Evolutionary conservation across 257 asterid genomes (phyloP).

Genomic region (Solanum habrochaites): DNA sequence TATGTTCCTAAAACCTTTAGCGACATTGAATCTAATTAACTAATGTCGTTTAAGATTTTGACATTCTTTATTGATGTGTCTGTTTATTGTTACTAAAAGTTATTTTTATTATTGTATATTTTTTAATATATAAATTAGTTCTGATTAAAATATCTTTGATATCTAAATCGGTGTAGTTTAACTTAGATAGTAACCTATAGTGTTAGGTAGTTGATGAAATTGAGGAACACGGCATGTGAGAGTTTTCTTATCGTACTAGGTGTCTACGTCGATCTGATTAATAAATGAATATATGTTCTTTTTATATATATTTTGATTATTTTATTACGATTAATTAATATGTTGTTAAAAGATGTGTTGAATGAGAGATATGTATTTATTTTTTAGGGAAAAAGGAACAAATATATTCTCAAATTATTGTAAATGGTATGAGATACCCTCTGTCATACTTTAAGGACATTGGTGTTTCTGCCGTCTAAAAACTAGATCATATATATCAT

Average conservation of each 20-base stretch:
- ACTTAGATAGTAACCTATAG: neutral
- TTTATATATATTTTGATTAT: neutral
- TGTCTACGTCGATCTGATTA: neutral
- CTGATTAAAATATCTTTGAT: neutral
- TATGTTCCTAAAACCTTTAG: too few species aligned
- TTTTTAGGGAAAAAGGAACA: too few species aligned
- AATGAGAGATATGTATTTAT: neutral
- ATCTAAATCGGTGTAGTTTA: neutral
- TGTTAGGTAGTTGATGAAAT: neutral
- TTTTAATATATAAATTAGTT: neutral
- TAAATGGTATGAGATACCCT: too few species aligned
- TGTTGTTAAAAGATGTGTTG: neutral
- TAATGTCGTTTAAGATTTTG: too few species aligned
- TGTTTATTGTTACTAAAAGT: too few species aligned
- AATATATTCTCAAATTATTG: too few species aligned
- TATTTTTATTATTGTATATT: too few species aligned
- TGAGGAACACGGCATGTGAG: neutral
- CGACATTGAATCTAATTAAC: too few species aligned
- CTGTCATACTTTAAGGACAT: too few species aligned
- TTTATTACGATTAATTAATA: neutral
- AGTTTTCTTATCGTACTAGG: neutral
- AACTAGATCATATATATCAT: too few species aligned
- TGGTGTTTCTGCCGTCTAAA: fast-evolving
- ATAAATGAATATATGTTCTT: neutral
- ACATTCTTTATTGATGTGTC: too few species aligned